Percentiles rank a stretch among this genome's conserved stretches.
These are phyloP conservation scores for Hyaloscypha variabilis DNA, from an alignment of 495 filamentous ascomycete species.

Conservation along the genomic window DNA sequence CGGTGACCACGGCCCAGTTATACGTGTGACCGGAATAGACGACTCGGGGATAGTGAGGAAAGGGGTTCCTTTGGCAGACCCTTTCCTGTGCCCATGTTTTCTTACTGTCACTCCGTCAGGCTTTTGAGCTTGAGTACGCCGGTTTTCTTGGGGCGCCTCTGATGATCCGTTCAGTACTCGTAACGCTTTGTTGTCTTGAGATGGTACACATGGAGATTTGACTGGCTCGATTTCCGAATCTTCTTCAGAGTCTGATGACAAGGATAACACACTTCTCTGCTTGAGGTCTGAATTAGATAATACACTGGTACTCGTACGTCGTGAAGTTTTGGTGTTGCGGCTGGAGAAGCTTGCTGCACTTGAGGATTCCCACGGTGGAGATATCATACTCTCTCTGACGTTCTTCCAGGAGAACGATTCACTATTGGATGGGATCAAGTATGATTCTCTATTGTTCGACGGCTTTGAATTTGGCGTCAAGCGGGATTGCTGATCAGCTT, in stretches of 20 bases:
- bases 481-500: constrained; percentile 13
- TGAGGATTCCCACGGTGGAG: constrained; percentile 21
- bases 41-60: constrained; percentile 27
- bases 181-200: constrained; percentile 4
- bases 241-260: constrained; percentile 33
- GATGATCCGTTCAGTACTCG: constrained; percentile 12
- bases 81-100: constrained; percentile 8
- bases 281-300: constrained; percentile 30
- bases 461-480: background rate
- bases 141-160: background rate
- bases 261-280: constrained; percentile 31
- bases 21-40: background rate
- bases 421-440: background rate
- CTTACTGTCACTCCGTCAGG: constrained; percentile 4
- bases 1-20: constrained; percentile 19
- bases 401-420: constrained; percentile 31
- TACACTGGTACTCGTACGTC: constrained; percentile 27
- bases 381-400: constrained; percentile 21
- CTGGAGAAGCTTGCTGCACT: constrained; percentile 32
- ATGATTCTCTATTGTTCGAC: background rate
- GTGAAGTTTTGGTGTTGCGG: constrained; percentile 30
- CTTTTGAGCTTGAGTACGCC: constrained; percentile 7
- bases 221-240: constrained; percentile 19
- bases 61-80: constrained; percentile 1
- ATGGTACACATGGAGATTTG: background rate